Percentiles rank a stretch among this genome's conserved stretches.
These are phyloP conservation scores for Arabis hirsuta DNA, from an alignment of 345 rosid genomes.

Conservation along the genomic window DNA sequence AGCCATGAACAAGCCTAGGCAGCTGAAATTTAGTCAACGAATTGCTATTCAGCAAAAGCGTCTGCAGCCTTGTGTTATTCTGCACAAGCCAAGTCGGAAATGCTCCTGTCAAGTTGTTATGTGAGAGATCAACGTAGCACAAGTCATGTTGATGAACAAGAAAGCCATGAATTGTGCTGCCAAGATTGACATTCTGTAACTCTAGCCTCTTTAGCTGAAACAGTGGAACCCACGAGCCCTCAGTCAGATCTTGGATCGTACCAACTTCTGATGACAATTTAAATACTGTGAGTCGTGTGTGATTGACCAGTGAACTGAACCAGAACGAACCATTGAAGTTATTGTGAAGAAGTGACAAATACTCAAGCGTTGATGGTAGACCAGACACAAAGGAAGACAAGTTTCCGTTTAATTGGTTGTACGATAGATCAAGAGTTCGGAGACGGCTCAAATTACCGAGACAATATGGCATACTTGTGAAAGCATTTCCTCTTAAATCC, in stretches of 20 bases:
- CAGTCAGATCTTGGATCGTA: slow-evolving; percentile 20
- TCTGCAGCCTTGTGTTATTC: slow-evolving; percentile 34
- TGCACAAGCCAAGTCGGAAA: slow-evolving; percentile 39
- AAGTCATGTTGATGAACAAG: slow-evolving; percentile 32
- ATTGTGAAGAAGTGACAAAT: slow-evolving; percentile 32
- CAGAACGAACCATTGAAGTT: slow-evolving; percentile 33
- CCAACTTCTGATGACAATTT: slow-evolving; percentile 23
- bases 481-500: slow-evolving; percentile 37
- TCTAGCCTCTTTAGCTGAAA: slow-evolving; percentile 36
- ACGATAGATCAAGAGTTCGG: slow-evolving; percentile 41
- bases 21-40: slow-evolving; percentile 31
- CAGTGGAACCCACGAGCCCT: slow-evolving; percentile 31
- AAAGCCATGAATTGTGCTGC: slow-evolving; percentile 14
- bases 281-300: slow-evolving; percentile 33
- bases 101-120: slow-evolving; percentile 34
- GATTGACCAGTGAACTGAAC: slow-evolving; percentile 34
- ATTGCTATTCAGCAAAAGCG: slow-evolving; percentile 14
- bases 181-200: slow-evolving; percentile 23
- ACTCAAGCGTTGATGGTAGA: slow-evolving; percentile 30
- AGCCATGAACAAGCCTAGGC: slow-evolving; percentile 20
- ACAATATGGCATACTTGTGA: slow-evolving; percentile 29
- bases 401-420: slow-evolving; percentile 35
- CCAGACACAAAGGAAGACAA: slow-evolving; percentile 30
- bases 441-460: slow-evolving; percentile 18
- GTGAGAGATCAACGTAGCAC: too few species aligned